Conservation (phyloP, 2,329 filamentous ascomycete species). For the Xylaria sp. region DNA sequence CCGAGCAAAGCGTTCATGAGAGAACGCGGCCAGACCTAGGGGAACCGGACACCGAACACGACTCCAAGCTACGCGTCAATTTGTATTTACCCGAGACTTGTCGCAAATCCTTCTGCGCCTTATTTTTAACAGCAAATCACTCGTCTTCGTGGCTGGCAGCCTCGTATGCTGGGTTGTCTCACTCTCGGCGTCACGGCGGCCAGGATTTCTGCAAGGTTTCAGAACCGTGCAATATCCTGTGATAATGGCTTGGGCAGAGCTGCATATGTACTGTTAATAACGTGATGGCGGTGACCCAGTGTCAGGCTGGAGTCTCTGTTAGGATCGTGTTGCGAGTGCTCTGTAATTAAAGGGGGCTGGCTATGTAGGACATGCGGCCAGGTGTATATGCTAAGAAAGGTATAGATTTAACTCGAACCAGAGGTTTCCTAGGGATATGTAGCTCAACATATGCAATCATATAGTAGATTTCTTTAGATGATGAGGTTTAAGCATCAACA, state of each 20-base stretch:
- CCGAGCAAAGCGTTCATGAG: background rate
- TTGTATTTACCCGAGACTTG: background rate
- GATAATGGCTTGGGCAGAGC: background rate
- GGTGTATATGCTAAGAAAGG: background rate
- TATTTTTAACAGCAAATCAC: background rate
- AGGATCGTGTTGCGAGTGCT: background rate
- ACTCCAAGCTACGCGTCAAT: background rate
- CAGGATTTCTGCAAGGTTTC: background rate
- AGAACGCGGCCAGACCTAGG: background rate
- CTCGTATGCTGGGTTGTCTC: background rate
- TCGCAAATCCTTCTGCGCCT: background rate
- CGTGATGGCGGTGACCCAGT: background rate
- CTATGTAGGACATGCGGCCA: background rate
- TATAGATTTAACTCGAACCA: background rate
- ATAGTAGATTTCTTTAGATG: background rate
- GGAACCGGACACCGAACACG: background rate
- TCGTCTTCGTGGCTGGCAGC: conserved; percentile 2
- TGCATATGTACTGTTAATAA: conserved; percentile 11
- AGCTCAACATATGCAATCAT: too few species aligned
- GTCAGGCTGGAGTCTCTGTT: background rate
- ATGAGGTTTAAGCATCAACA: background rate
- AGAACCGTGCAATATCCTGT: background rate
- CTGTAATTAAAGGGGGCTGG: background rate
- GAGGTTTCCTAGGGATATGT: too few species aligned
- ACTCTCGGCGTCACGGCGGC: background rate